Evolutionary conservation across 1,284 basidiomycete genomes (phyloP).

Genomic region (Vanrija sp.): DNA sequence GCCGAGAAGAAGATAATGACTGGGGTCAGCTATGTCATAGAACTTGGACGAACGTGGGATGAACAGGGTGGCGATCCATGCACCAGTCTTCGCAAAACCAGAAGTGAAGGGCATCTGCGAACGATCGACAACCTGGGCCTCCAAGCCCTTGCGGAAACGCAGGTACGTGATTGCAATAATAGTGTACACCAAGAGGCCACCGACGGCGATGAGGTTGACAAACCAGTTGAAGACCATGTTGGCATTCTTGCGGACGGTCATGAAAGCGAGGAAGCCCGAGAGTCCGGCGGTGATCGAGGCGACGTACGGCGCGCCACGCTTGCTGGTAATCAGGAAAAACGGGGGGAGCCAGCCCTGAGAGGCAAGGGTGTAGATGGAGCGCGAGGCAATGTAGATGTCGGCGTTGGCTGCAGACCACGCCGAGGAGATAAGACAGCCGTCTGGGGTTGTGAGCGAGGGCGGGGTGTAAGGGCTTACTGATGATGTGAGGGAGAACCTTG

Average conservation of each 20-base stretch:
- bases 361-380: constrained; percentile 55
- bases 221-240: constrained; percentile 71
- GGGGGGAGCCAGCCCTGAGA: constrained; percentile 51
- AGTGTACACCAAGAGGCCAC: constrained; percentile 68
- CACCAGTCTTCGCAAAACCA: background rate
- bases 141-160: constrained; percentile 28
- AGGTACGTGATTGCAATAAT: constrained; percentile 22
- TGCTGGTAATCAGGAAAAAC: constrained; percentile 61
- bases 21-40: background rate
- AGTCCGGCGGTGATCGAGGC: constrained; percentile 61
- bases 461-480: constrained; percentile 59
- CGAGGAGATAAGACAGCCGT: constrained; percentile 58
- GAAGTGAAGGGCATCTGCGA: constrained; percentile 15
- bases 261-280: constrained; percentile 69
- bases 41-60: background rate
- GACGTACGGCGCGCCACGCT: constrained; percentile 67
- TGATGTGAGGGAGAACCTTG: constrained; percentile 62
- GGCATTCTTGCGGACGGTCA: constrained; percentile 58
- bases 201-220: constrained; percentile 57
- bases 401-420: constrained; percentile 58
- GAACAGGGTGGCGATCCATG: constrained; percentile 12
- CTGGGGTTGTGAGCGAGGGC: constrained; percentile 23
- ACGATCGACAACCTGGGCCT: constrained; percentile 22
- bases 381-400: constrained; percentile 56
- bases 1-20: constrained; percentile 26